Evolutionary conservation across 2,329 filamentous ascomycete species (phyloP).

Genomic region (Neopestalotiopsis rosae): DNA sequence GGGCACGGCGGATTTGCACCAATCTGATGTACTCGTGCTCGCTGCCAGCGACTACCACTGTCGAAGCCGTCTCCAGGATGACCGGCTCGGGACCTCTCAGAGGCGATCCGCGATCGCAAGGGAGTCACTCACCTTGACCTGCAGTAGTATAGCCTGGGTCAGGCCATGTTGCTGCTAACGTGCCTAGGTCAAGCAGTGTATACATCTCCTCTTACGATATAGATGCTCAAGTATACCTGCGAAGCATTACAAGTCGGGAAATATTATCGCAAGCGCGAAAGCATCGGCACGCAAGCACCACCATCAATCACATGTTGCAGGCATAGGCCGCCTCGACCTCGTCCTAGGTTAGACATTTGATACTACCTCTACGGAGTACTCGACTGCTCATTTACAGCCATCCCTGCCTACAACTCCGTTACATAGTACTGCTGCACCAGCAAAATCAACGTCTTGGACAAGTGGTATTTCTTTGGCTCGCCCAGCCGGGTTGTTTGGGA

Average conservation of each 20-base stretch:
- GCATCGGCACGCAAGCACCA: not conserved
- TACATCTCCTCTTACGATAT: not conserved
- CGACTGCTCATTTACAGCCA: not conserved
- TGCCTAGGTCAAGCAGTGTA: not conserved
- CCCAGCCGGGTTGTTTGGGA: not conserved
- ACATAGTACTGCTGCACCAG: no score
- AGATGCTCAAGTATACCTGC: not conserved
- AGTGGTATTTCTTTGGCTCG: not conserved
- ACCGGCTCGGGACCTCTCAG: not conserved
- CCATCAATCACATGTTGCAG: not conserved
- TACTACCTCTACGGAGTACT: not conserved
- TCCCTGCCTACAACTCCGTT: not conserved
- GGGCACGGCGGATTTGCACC: not conserved
- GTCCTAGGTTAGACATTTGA: not conserved
- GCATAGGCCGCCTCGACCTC: not conserved
- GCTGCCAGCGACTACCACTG: not conserved
- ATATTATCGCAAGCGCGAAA: not conserved
- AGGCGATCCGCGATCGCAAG: not conserved
- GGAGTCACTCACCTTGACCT: not conserved
- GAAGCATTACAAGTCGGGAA: not conserved
- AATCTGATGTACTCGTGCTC: slow-evolving; percentile 3
- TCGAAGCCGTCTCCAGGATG: slow-evolving; percentile 1
- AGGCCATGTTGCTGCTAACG: no score
- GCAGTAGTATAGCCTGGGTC: not conserved
- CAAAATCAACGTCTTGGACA: no score